Base-by-base conservation (phyloP, 306 rosid genomes). In the Castanospermum australe region DNA sequence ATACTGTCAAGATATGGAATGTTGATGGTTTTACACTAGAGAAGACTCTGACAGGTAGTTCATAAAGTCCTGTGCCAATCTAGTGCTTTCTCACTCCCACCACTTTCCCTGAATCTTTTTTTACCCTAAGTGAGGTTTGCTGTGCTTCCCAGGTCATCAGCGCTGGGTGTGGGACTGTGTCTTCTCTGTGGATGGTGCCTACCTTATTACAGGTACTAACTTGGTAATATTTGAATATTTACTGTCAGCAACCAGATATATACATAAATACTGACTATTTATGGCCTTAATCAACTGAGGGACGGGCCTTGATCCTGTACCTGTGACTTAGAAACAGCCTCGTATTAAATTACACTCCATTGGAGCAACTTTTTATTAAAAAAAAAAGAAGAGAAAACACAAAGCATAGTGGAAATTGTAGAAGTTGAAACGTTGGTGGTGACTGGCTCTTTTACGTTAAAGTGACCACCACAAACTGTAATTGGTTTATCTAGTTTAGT, bases 131-230 rank as follows among this genome's bases (percentile, higher is more conserved):
- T 67, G 47, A 20, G 57, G 25, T 71, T 84, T 72, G 36, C 45
- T 85, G 22, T 80, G 71, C 85, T 39, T 85, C 45, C 75, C 84
- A 96, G 99, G 99, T 74, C 98, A 96, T 80, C 86, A 80, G 63
- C 94, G 97, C 65, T 96, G 99, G 99, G 99, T 96, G 30, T 93
- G 99, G 99, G 99, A 96, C 77, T 96, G 99, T 84, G 99, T 96
- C 59, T 96, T 96, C 91, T 96, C 99, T 4, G 98, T 91, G 11
- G 99, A 93, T 50, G 99, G 99, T 74, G 98, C 99, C 77, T 96
- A 90, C 84, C 97, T 96, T 79, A 93, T 96, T 68, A 96, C 99
- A 86, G 99, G 98, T 92, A 83, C 79, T 32, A 33, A 50, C 78
- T 79, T 77, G 48, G 57, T 32, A 57, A 54, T 50, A 47, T 77